Evolutionary conservation across 352 stramenopile species (phyloP).

Genomic region (Globisporangium cederbergense): DNA sequence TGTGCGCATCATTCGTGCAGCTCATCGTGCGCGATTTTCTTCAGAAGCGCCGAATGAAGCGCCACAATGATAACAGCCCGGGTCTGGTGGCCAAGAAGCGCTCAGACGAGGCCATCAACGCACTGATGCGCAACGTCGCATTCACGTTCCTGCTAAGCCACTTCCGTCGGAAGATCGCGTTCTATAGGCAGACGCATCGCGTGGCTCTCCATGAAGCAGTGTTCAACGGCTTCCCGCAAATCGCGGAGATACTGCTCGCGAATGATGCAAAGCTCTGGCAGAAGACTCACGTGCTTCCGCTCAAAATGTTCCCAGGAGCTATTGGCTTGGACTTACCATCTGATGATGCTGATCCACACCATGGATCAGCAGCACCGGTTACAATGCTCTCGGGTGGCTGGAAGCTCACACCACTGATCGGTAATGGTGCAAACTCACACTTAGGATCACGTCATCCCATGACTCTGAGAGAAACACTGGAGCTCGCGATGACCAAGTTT

Average conservation of each 20-base stretch:
- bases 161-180: constrained; percentile 36
- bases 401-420: constrained; percentile 41
- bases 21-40: constrained; percentile 49
- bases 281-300: constrained; percentile 54
- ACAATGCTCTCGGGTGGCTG: constrained; percentile 32
- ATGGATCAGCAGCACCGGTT: background rate
- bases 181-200: constrained; percentile 60
- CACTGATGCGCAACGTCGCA: constrained; percentile 57
- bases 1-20: constrained; percentile 69
- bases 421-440: background rate
- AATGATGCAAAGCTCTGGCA: constrained; percentile 55
- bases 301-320: constrained; percentile 38
- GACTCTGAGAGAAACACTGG: constrained; percentile 43
- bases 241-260: constrained; percentile 47
- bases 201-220: constrained; percentile 70
- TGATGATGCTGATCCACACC: constrained; percentile 3
- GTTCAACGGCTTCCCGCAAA: constrained; percentile 58
- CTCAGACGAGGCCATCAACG: constrained; percentile 43
- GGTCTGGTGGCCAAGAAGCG: constrained; percentile 16
- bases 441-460: constrained; percentile 23
- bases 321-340: constrained; percentile 9
- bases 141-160: constrained; percentile 60
- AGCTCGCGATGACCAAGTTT: constrained; percentile 38
- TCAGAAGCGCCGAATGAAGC: constrained; percentile 24
- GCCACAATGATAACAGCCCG: constrained; percentile 3